A percentile compares a stretch with the other conserved stretches of the same genome.
Conservation (phyloP, 805 yeast species). For the Komagataella pseudopastoris region DNA sequence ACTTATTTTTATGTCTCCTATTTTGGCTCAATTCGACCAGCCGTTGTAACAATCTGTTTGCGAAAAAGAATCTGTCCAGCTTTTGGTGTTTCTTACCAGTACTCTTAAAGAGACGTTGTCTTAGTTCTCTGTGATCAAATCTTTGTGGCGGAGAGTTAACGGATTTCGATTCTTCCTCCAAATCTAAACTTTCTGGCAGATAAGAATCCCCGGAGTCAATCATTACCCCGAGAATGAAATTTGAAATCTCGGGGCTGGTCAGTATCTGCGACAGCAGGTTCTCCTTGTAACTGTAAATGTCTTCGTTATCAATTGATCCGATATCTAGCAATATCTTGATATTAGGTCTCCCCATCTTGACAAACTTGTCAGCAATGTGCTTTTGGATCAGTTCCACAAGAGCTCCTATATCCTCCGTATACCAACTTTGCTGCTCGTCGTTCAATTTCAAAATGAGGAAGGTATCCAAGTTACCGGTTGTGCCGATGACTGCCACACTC, state of each 20-base stretch:
- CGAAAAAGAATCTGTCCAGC: not conserved
- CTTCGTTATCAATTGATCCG: constrained; percentile 5
- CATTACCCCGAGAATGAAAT: constrained; percentile 21
- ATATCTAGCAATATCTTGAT: constrained; percentile 16
- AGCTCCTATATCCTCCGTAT: not conserved
- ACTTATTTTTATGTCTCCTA: not conserved
- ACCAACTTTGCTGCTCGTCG: not conserved
- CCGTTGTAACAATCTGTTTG: not conserved
- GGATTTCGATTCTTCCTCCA: not conserved
- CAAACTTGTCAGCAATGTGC: constrained; percentile 1
- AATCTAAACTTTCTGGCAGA: not conserved
- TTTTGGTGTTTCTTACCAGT: not conserved
- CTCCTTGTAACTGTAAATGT: constrained; percentile 2
- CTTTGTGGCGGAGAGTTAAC: not conserved
- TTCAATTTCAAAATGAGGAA: constrained; percentile 24
- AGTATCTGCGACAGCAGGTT: constrained; percentile 5
- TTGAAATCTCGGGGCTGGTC: constrained; percentile 7
- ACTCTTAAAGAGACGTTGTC: not conserved
- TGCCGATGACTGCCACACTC: constrained; percentile 32
- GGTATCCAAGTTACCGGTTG: constrained; percentile 36
- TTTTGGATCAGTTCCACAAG: not conserved
- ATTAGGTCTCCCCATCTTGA: constrained; percentile 2
- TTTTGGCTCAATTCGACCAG: not conserved
- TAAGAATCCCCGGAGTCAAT: constrained; percentile 21
- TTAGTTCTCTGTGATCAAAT: not conserved